Base-by-base conservation (phyloP, 495 filamentous ascomycete genomes). In the Oidiodendron maius region DNA sequence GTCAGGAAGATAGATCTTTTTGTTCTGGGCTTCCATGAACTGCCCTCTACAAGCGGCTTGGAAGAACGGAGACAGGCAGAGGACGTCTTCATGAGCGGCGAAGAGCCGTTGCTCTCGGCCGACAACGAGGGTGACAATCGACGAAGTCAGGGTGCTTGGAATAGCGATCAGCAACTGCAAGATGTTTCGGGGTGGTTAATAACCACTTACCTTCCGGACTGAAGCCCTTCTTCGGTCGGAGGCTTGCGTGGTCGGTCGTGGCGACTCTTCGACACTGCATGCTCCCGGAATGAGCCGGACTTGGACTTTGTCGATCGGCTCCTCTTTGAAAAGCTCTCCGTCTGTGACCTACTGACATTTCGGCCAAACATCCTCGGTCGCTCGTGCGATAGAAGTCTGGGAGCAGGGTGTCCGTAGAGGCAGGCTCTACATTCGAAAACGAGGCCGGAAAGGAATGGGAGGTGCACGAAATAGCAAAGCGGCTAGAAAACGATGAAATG, bases 81-180 rank as follows among this genome's bases (percentile, higher is more conserved):
- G 80, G 62, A 95, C 82, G 60, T 89, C 81, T 74, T 90, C 86
- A 70, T 95, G 91, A 40, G 89, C 89, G 32, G 88, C 87, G 73
- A 96, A 96, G 64, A 95, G 75, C 55, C 89, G 84, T 62, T 82
- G 80, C 51, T 94, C 89, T 40, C 65, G 69, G 26, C 90, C 88
- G 56, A 95, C 82, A 58, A 85, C 75, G 59, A 95, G 70, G 44
- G 88, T 91, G 63, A 95, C 70, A 66, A 95, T 91, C 54, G 87
- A 83, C 53, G 84, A 88, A 50, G 82, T 62, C 3, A 62, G 35
- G 1, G 53, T 57, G 13, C 59, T 61, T 26, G 30, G 44, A 4
- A 20, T 26, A 34, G 43, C 16, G 40, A 38, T 55, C 30, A 57
- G 50, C 46, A 38, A 43, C 37, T 47, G 37, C 44, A n/a, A 37